These are phyloP conservation scores for Alternaria arborescens DNA, from an alignment of 2,329 filamentous ascomycete species.

Conservation along the genomic window DNA sequence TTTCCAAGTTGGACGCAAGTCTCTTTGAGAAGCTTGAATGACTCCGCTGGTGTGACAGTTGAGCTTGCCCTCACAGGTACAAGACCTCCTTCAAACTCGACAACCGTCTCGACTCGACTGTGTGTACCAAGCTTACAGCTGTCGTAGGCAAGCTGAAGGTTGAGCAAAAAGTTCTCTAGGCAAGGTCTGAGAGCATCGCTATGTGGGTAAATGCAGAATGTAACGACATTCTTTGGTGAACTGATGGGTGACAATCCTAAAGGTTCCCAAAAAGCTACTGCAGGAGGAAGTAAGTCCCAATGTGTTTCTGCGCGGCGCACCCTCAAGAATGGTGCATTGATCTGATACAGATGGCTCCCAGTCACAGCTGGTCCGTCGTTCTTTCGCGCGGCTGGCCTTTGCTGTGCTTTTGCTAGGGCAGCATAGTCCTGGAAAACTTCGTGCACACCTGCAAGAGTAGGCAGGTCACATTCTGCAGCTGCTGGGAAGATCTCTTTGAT, in stretches of 20 bases:
- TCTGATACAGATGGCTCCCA: slow-evolving; percentile 48
- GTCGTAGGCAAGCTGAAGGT: slow-evolving; percentile 76
- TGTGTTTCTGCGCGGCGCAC: slow-evolving; percentile 73
- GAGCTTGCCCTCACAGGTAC: slow-evolving; percentile 39
- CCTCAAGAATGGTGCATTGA: slow-evolving; percentile 75
- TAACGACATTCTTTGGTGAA: slow-evolving; percentile 74
- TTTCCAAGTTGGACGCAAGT: slow-evolving; percentile 55
- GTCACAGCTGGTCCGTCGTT: slow-evolving; percentile 41
- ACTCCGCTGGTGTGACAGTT: slow-evolving; percentile 29
- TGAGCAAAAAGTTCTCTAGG: slow-evolving; percentile 70
- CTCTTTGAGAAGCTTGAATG: slow-evolving; percentile 44
- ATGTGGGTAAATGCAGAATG: slow-evolving; percentile 75
- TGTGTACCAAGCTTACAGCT: slow-evolving; percentile 76
- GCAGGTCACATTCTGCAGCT: slow-evolving; percentile 43
- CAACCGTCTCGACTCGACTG: slow-evolving; percentile 51
- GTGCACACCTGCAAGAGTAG: slow-evolving; percentile 51
- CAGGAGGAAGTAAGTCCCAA: slow-evolving; percentile 77
- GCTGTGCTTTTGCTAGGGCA: slow-evolving; percentile 47
- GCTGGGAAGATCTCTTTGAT: slow-evolving; percentile 44
- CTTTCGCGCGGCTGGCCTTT: slow-evolving; percentile 43
- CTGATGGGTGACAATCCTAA: slow-evolving; percentile 76
- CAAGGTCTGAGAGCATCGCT: slow-evolving; percentile 69
- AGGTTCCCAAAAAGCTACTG: slow-evolving; percentile 82
- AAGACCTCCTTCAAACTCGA: slow-evolving; percentile 47
- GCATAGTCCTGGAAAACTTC: slow-evolving; percentile 54